Evolutionary conservation across 2,329 filamentous ascomycete genomes (phyloP).

Genomic region (Aspergillus niger): DNA sequence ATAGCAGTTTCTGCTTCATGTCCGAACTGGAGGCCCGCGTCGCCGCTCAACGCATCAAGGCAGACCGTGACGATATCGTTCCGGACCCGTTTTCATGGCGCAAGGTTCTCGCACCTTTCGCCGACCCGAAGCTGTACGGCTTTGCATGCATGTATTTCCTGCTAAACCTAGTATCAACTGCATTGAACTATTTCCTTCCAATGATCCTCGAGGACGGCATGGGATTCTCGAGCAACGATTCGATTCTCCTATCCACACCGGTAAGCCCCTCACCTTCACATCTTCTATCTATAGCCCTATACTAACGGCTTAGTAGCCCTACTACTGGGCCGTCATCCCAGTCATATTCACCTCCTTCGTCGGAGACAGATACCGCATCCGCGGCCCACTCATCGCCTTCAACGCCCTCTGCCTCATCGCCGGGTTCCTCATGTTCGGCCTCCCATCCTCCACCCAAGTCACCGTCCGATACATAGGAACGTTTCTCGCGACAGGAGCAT

Average conservation of each 20-base stretch:
- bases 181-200: constrained; percentile 66
- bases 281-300: neutral
- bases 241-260: constrained; percentile 65
- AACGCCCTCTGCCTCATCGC: constrained; percentile 63
- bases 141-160: constrained; percentile 68
- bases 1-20: constrained; percentile 61
- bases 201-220: constrained; percentile 59
- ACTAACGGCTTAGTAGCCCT: constrained; percentile 47
- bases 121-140: constrained; percentile 64
- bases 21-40: constrained; percentile 58
- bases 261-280: constrained; percentile 24
- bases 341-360: constrained; percentile 64
- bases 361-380: constrained; percentile 62
- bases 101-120: constrained; percentile 59
- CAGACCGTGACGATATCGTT: constrained; percentile 62
- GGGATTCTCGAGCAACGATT: constrained; percentile 54
- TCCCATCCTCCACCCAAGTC: constrained; percentile 55
- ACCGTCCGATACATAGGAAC: constrained; percentile 66
- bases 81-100: constrained; percentile 58
- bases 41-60: constrained; percentile 60
- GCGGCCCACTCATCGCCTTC: constrained; percentile 66
- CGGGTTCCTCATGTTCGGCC: constrained; percentile 68
- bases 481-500: constrained; percentile 67
- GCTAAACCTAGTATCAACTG: constrained; percentile 67
- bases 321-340: constrained; percentile 67